Percentiles rank a stretch among this genome's conserved stretches.
phyloP scores from a whole-genome alignment of 495 filamentous ascomycete genomes.

The Hyaloscypha bicolor region DNA sequence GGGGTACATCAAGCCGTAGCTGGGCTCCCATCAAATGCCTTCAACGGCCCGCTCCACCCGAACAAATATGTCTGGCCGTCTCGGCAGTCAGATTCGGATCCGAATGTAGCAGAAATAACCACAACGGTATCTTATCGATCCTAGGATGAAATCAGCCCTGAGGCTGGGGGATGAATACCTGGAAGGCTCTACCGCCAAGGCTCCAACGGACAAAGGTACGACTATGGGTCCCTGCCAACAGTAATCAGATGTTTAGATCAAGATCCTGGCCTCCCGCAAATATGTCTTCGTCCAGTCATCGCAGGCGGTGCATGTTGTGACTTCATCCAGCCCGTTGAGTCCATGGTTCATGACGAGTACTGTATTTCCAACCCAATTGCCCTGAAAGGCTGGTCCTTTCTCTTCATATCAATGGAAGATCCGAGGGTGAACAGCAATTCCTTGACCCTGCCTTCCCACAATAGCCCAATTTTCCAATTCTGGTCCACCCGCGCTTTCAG shows the following conservation, averaged over 20 bases:
- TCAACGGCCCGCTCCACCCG: neutral
- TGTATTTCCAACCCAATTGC: conserved; percentile 85
- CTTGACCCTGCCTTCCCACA: conserved; percentile 95
- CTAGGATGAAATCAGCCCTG: too few species aligned
- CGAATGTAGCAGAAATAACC: too few species aligned
- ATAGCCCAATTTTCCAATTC: conserved; percentile 75
- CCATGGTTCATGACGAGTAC: conserved; percentile 77
- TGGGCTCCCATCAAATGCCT: neutral
- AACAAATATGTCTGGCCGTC: neutral
- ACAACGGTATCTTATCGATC: too few species aligned
- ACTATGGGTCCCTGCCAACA: neutral
- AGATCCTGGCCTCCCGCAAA: neutral
- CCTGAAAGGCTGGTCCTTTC: conserved; percentile 67
- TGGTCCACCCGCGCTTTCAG: conserved; percentile 88
- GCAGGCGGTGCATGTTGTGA: neutral
- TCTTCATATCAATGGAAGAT: conserved; percentile 72
- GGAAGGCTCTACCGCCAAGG: neutral
- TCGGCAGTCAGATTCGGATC: too few species aligned
- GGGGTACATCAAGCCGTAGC: neutral
- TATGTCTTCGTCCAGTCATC: neutral
- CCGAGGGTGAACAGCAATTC: conserved; percentile 91
- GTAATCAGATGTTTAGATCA: neutral
- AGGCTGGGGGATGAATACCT: neutral
- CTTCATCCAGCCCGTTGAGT: neutral
- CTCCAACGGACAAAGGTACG: neutral